Conservation (phyloP, 768 basidiomycete genomes). For the Leccinum variicolor region DNA sequence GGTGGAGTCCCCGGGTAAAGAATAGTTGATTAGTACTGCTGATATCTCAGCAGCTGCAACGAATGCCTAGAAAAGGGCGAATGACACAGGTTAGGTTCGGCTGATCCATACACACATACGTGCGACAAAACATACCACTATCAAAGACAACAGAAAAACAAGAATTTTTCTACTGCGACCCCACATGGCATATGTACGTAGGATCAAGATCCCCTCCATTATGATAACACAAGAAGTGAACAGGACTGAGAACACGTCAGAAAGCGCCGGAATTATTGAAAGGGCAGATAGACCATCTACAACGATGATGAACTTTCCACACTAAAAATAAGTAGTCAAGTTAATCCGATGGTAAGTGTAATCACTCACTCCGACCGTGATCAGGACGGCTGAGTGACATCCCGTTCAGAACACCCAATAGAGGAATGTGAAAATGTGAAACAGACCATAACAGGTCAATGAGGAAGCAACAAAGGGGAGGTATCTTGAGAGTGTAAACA, state of each 20-base stretch:
- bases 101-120: too few relatives aligned
- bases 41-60: constrained; percentile 3
- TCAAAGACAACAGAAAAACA: constrained; percentile 15
- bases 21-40: not conserved
- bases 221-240: constrained; percentile 13
- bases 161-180: constrained; percentile 16
- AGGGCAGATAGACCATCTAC: constrained; percentile 8
- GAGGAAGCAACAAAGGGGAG: constrained; percentile 20
- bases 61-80: constrained; percentile 7
- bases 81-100: not conserved
- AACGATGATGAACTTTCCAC: constrained; percentile 1
- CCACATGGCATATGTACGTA: constrained; percentile 29
- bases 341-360: not conserved
- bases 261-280: not conserved
- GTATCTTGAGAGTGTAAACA: constrained; percentile 28
- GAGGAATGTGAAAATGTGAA: not conserved
- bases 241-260: constrained; percentile 8
- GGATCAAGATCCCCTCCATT: not conserved
- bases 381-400: constrained; percentile 7
- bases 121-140: constrained; percentile 9
- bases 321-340: constrained; percentile 13
- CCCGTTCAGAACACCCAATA: not conserved
- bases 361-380: constrained; percentile 1
- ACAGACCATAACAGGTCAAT: constrained; percentile 18
- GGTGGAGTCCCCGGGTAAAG: too few relatives aligned